Percentiles rank a stretch among this genome's conserved stretches.
Evolutionary conservation across 2,329 filamentous ascomycete species (phyloP).

Genomic region (Phyllachora maydis): DNA sequence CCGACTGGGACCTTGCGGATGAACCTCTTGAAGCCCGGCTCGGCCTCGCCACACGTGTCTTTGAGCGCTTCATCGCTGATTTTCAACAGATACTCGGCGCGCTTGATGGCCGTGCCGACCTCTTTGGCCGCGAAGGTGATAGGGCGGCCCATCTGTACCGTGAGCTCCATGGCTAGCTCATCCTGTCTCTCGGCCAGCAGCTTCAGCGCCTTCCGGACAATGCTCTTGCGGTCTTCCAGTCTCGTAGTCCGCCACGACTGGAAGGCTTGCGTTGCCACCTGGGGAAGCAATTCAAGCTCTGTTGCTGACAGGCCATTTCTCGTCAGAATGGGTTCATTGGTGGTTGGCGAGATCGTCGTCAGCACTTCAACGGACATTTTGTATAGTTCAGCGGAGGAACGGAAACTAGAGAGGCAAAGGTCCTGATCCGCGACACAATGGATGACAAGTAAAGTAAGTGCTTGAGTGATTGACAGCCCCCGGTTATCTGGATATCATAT

Average conservation of each 20-base stretch:
- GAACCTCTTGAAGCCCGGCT: slow-evolving; percentile 78
- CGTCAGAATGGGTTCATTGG: slow-evolving; percentile 65
- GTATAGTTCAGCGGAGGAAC: no score
- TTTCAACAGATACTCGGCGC: slow-evolving; percentile 70
- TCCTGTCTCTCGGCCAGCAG: slow-evolving; percentile 51
- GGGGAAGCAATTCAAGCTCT: slow-evolving; percentile 53
- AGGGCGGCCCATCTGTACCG: slow-evolving; percentile 86
- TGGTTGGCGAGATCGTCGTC: slow-evolving; percentile 75
- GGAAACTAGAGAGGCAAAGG: no score
- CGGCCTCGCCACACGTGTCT: slow-evolving; percentile 63
- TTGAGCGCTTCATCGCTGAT: slow-evolving; percentile 61
- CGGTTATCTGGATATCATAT: no score
- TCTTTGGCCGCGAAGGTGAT: slow-evolving; percentile 75
- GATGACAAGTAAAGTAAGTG: no score
- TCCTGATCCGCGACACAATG: no score
- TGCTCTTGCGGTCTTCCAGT: slow-evolving; percentile 54
- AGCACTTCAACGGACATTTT: slow-evolving; percentile 45
- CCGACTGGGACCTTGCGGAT: slow-evolving; percentile 79
- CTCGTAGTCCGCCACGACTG: slow-evolving; percentile 54
- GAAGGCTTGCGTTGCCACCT: slow-evolving; percentile 55
- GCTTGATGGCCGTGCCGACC: slow-evolving; percentile 65
- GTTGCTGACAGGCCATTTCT: slow-evolving; percentile 51
- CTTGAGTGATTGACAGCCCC: no score
- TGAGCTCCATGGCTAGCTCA: slow-evolving; percentile 67
- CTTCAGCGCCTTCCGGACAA: slow-evolving; percentile 61